A percentile compares a stretch with the other conserved stretches of the same genome.
phyloP scores from a whole-genome alignment of 2,329 filamentous ascomycete species.

The Aspergillus neoniger region DNA sequence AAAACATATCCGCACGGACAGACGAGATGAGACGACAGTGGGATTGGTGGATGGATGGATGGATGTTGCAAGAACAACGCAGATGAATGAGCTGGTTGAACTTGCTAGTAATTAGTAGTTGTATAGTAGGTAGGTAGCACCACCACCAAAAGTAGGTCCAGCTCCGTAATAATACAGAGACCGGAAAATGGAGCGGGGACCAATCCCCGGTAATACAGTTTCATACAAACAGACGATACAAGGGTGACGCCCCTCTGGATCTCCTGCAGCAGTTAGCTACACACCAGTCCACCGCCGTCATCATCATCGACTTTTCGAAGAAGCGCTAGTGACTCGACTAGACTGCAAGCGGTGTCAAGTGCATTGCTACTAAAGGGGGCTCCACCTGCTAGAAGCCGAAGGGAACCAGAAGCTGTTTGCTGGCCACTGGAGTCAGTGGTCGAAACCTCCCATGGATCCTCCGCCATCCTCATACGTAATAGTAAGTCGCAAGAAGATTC shows the following conservation, averaged over 20 bases:
- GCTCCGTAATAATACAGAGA: not conserved
- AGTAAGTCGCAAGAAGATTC: not conserved
- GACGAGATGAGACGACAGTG: not conserved
- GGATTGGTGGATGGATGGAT: slow-evolving; percentile 2
- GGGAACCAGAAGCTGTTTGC: slow-evolving; percentile 1
- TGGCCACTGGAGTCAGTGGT: not conserved
- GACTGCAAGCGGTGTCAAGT: slow-evolving; percentile 18
- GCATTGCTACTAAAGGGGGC: slow-evolving; percentile 7
- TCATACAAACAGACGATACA: not conserved
- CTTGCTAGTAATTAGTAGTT: not conserved
- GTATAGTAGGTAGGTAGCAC: too few relatives aligned
- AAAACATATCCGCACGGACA: not conserved
- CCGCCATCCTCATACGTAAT: slow-evolving; percentile 2
- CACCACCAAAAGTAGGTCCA: not conserved
- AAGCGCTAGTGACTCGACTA: slow-evolving; percentile 16
- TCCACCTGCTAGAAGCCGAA: slow-evolving; percentile 11
- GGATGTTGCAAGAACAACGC: slow-evolving; percentile 15
- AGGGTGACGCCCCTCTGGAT: slow-evolving; percentile 12
- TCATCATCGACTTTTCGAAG: slow-evolving; percentile 14
- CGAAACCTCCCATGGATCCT: slow-evolving; percentile 4
- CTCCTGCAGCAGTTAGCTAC: slow-evolving; percentile 9
- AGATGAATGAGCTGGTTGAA: not conserved
- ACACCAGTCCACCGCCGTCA: slow-evolving; percentile 6
- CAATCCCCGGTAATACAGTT: not conserved
- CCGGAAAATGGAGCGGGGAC: not conserved